Conservation (phyloP, 148 eudicot genomes). For the Heliamphora exappendiculata region DNA sequence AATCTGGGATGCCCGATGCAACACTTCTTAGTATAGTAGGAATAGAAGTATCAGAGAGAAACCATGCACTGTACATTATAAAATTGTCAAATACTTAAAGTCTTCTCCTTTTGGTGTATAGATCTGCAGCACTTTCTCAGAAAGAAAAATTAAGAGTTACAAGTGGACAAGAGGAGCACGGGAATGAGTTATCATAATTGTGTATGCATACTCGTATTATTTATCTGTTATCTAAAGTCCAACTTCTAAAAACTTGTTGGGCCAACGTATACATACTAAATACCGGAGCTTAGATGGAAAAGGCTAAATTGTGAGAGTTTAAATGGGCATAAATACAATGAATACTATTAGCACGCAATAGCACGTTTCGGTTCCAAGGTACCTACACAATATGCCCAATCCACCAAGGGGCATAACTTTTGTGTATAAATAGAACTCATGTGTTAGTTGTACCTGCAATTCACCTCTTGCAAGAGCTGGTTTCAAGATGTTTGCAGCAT, state of each 20-base stretch:
- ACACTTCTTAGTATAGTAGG: neutral
- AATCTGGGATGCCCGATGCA: neutral
- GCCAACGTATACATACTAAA: neutral
- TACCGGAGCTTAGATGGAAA: neutral
- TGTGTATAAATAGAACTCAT: neutral
- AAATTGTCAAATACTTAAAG: neutral
- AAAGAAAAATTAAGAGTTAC: neutral
- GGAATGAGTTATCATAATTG: neutral
- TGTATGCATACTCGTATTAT: neutral
- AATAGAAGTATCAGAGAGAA: neutral
- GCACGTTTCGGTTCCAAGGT: neutral
- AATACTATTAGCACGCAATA: neutral
- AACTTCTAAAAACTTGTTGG: neutral
- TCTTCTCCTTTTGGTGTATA: neutral
- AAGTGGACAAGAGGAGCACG: neutral
- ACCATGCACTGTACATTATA: neutral
- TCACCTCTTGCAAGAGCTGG: slow-evolving; percentile 97
- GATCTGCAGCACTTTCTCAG: neutral
- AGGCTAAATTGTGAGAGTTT: neutral
- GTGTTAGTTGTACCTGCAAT: slow-evolving; percentile 49
- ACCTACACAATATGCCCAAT: neutral
- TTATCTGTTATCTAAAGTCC: neutral
- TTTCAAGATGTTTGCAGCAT: slow-evolving; percentile 90
- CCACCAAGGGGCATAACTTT: neutral
- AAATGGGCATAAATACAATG: neutral